Conservation (phyloP, 116 monocot species). For the Thalassia testudinum region DNA sequence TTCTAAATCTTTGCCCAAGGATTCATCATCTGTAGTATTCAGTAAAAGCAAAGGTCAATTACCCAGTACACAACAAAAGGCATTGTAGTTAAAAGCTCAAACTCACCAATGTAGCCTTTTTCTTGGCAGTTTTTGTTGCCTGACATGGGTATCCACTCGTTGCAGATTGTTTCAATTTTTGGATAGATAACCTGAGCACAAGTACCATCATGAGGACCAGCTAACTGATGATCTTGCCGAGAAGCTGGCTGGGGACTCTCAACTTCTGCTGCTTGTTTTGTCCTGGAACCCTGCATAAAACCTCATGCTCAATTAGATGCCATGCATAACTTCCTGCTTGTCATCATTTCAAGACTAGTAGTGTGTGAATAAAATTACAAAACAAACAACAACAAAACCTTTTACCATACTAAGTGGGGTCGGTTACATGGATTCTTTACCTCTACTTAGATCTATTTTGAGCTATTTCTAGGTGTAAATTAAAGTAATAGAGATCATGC, state of each 20-base stretch:
- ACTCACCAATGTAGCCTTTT: constrained; percentile 37
- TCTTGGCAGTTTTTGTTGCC: constrained; percentile 11
- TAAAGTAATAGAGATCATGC: no score
- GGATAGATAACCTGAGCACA: constrained; percentile 66
- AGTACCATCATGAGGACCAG: constrained; percentile 60
- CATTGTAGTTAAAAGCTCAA: no score
- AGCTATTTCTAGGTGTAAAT: no score
- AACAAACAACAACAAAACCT: no score
- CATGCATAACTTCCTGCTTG: no score
- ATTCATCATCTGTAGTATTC: constrained; percentile 21
- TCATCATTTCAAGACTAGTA: no score
- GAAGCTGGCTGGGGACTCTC: constrained; percentile 44
- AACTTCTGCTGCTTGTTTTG: constrained; percentile 45
- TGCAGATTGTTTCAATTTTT: constrained; percentile 32
- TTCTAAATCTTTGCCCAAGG: constrained; percentile 40
- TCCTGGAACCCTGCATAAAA: constrained; percentile 78
- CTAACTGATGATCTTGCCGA: constrained; percentile 28
- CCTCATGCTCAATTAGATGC: no score
- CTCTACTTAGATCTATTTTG: no score
- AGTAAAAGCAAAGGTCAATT: not conserved
- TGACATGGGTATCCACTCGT: constrained; percentile 24
- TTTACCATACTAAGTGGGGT: no score
- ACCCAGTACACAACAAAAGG: no score
- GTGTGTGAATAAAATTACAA: no score
- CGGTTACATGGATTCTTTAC: no score